Base-by-base conservation (phyloP, 306 rosid genomes). In the Adenanthera pavonina region DNA sequence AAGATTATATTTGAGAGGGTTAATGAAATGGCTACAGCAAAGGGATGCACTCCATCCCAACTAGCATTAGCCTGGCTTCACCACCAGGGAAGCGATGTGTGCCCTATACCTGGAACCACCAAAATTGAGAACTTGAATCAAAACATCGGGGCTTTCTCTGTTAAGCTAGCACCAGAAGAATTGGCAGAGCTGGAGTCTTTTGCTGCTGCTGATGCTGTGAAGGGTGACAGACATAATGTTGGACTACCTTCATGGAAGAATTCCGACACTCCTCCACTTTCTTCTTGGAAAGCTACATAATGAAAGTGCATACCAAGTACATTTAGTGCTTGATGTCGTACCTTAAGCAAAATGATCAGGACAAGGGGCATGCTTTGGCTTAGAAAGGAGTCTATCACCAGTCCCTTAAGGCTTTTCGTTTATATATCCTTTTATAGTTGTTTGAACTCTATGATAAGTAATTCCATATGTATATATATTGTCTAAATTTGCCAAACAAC, bases 61-160 rank as follows among this genome's bases (percentile, higher is more conserved):
- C 89, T 92, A 51, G 92, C 92, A 15, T 54, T 90, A 72, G 92
- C 97, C 3, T 92, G 92, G 97, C 84, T 92, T 81, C 94, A 87
- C 47, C 92, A 92, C 80, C 90, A 92, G 71, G 94, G 97, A 38
- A 87, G 14, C 9, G 41, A 61, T 13, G 68, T 61, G 17, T 61
- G 68, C 41, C 68, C 68, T 41, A 61, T 61, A 33, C 98, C 98
- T 0, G 97, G 98, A 86, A 94, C 98, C 30, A 94, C 98, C 3
- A 90, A 92, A 83, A 76, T 87, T 13, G 84, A 81, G 77, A 94
- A 92, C 84, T 70, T 94, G 0, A 74, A 92, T 59, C 84, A 91
- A 49, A 94, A 94, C 57, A 84, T 92, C 2, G 89, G 75, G 1
- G 94, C 94, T 62, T 72, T 94, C 38, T 83, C 91, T 0, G 82